Evolutionary conservation across 2,329 filamentous ascomycete genomes (phyloP), one percentile per base, ranked within the genome.

Genomic region (Colletotrichum sp.): DNA sequence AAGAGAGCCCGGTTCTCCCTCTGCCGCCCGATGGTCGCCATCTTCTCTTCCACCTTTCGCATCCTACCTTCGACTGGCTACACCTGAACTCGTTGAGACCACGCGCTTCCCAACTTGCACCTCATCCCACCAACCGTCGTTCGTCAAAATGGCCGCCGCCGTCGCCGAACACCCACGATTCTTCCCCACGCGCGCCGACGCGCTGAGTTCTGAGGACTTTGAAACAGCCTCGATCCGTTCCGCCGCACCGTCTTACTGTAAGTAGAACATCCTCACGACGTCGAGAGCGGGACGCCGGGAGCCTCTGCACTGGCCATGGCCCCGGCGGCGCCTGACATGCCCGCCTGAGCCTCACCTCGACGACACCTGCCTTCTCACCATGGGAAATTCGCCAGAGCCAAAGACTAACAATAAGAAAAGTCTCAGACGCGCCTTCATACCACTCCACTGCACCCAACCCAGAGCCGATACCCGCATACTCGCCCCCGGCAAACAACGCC

Each of bases 151-250:
- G 74, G 71, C 74, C 60, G 61, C 74, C 28, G 61, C 66, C n/a
- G 36, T 76, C 32, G 38, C 64, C 30, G 74, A 76, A 21, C 70
- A 70, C 62, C 34, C 73, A 16, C 67, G 76, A 10, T 69, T 74
- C 56, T 76, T 77, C 56, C 76, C 77, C 16, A 21, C 77, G 32
- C 78, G 76, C 55, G 48, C 72, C 62, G 82, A 83, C 36, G 73
- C 77, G 8, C 78, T 88, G 73, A 83, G 81, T 78, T 79, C 84
- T 8, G 89, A 91, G 75, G 92, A 94, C 81, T 91, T 93, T 74
- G 93, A 94, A 79, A 93, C 92, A 26, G 89, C 90, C 8, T 94
- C 93, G 12, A 90, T 94, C 76, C 91, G 87, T 78, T 94, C 92
- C 21, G 89, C 89, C 9, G 92, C 92, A n/a, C 93, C 93, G 55